A percentile compares a stretch with the other conserved stretches of the same genome.
phyloP scores from a whole-genome alignment of 208 protist species.

The Porcisia hertigi region DNA sequence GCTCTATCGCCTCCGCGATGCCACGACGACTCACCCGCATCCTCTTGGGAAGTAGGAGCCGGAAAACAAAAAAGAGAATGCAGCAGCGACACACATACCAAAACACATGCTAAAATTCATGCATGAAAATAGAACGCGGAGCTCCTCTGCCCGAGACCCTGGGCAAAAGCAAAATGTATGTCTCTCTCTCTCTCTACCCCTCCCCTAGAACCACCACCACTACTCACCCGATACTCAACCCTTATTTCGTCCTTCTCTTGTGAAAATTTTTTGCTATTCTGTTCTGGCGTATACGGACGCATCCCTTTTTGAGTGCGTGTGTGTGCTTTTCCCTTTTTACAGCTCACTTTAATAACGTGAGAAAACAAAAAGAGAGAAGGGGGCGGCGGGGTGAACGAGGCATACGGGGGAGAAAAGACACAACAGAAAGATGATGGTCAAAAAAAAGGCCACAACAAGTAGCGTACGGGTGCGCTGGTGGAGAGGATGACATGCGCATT shows the following conservation, averaged over 20 bases:
- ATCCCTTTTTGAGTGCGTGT: neutral
- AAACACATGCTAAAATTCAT: neutral
- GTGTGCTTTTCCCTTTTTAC: neutral
- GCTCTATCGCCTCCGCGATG: neutral
- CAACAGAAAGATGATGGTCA: neutral
- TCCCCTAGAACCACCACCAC: neutral
- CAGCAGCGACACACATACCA: neutral
- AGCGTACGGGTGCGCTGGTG: neutral
- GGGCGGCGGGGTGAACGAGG: neutral
- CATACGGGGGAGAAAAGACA: neutral
- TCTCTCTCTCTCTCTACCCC: neutral
- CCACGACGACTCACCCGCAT: neutral
- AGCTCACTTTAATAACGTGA: no score
- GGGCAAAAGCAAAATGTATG: neutral
- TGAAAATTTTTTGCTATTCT: no score
- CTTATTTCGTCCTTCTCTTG: neutral
- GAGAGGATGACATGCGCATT: neutral
- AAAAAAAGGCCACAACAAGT: slow-evolving; percentile 1
- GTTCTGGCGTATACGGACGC: no score
- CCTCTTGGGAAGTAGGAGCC: neutral
- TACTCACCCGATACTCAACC: no score
- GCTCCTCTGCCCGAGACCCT: neutral
- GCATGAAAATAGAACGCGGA: neutral
- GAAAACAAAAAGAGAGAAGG: neutral
- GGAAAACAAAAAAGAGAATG: neutral